A percentile compares a stretch with the other conserved stretches of the same genome.
phyloP scores from a whole-genome alignment of 805 yeast species.

The Cyberlindnera amylophila region DNA sequence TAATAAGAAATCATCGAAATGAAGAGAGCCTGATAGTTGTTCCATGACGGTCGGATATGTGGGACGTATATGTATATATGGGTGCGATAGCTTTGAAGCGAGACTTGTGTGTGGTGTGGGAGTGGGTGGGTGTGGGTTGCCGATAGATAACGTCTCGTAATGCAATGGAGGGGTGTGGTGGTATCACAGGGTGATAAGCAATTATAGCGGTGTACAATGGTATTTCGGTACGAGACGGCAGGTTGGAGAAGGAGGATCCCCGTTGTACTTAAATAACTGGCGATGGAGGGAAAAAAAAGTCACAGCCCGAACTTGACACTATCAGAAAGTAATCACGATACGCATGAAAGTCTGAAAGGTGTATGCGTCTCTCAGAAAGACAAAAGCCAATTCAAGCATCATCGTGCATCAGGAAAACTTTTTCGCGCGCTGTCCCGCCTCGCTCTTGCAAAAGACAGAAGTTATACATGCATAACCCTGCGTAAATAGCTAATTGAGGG shows the following conservation, averaged over 20 bases:
- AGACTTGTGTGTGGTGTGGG: neutral
- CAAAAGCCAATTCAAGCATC: constrained; percentile 5
- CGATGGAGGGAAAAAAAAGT: neutral
- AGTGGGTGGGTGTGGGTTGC: neutral
- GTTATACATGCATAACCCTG: neutral
- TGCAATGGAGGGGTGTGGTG: too few relatives aligned
- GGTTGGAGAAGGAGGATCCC: constrained; percentile 1
- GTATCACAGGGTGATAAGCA: too few relatives aligned
- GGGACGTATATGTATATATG: neutral
- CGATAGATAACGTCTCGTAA: too few relatives aligned
- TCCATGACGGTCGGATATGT: constrained; percentile 1
- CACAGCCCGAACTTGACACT: constrained; percentile 5
- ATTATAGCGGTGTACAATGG: too few relatives aligned
- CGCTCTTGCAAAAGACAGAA: neutral
- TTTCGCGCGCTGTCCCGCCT: constrained; percentile 1
- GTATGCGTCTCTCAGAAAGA: constrained; percentile 4
- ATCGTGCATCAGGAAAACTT: constrained; percentile 1
- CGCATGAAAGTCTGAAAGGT: constrained; percentile 8
- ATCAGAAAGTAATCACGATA: constrained; percentile 11
- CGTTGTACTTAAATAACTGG: neutral
- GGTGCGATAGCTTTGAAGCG: neutral
- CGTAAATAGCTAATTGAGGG: neutral
- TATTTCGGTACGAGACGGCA: neutral
- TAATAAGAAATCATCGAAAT: constrained; percentile 1
- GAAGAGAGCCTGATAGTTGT: neutral